Conservation (phyloP, 73 alveolate genomes). For the Stentor roeselii region DNA sequence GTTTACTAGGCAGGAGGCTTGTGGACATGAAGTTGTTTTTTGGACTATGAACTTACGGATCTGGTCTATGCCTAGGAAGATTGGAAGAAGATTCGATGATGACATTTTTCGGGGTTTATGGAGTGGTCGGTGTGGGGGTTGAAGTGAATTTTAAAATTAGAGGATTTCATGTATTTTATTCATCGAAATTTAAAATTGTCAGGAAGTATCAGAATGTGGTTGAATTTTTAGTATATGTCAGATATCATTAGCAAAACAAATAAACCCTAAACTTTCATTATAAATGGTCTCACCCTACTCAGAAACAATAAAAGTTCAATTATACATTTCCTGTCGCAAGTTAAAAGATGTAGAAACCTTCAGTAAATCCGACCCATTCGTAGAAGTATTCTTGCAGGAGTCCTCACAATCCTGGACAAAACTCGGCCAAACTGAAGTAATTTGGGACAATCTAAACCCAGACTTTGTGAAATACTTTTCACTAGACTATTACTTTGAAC, state of each 20-base stretch:
- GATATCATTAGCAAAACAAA: too few relatives aligned
- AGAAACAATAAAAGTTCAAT: not conserved
- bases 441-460: slow-evolving; percentile 65
- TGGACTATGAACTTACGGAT: too few relatives aligned
- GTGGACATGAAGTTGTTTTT: too few relatives aligned
- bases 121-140: not conserved
- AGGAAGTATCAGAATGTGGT: too few relatives aligned
- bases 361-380: slow-evolving; percentile 31
- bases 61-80: too few relatives aligned
- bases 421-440: slow-evolving; percentile 63
- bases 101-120: not conserved
- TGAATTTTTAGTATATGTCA: too few relatives aligned
- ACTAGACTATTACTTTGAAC: slow-evolving; percentile 61
- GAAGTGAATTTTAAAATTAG: too few relatives aligned
- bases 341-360: slow-evolving; percentile 17
- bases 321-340: slow-evolving; percentile 1
- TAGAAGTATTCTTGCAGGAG: slow-evolving; percentile 13
- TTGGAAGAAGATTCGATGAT: too few relatives aligned
- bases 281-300: not conserved
- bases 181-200: not conserved
- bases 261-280: too few relatives aligned
- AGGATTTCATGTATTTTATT: not conserved
- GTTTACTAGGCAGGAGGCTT: too few relatives aligned
- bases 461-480: slow-evolving; percentile 55
- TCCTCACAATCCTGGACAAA: slow-evolving; percentile 31